Evolutionary conservation across 192 early-diverging fungal species (phyloP).

Genomic region (Coemansia umbellata): DNA sequence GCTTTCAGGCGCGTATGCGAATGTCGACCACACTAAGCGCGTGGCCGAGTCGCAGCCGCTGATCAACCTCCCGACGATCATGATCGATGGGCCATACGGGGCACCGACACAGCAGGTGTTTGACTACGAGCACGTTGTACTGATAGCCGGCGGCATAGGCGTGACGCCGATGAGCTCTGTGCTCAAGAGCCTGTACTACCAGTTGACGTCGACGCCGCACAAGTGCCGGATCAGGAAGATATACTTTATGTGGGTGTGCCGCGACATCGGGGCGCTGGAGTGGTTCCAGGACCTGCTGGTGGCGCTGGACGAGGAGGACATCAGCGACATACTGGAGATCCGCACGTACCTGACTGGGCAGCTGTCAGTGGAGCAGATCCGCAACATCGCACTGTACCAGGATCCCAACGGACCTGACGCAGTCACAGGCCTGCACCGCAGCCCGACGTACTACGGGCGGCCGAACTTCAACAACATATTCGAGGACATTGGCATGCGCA

Average conservation of each 20-base stretch:
- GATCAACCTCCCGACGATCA: constrained; percentile 55
- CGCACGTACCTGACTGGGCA: constrained; percentile 64
- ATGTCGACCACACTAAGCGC: constrained; percentile 1
- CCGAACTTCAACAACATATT: constrained; percentile 74
- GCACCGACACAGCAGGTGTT: constrained; percentile 76
- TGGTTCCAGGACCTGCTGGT: constrained; percentile 66
- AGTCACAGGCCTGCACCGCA: constrained; percentile 61
- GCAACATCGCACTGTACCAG: constrained; percentile 60
- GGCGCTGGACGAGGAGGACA: constrained; percentile 57
- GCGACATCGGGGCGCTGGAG: constrained; percentile 61
- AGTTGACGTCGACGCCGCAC: constrained; percentile 23
- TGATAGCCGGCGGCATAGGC: constrained; percentile 72
- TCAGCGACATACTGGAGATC: constrained; percentile 59
- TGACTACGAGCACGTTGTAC: constrained; percentile 61
- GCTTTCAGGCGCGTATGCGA: constrained; percentile 18
- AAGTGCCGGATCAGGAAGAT: constrained; percentile 39
- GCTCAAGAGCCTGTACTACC: constrained; percentile 63
- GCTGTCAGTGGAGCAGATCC: constrained; percentile 57
- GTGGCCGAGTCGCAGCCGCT: constrained; percentile 18
- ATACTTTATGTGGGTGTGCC: constrained; percentile 69
- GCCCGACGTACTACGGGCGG: constrained; percentile 71
- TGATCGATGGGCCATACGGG: constrained; percentile 78
- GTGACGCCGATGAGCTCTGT: constrained; percentile 73
- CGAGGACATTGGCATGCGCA: constrained; percentile 51
- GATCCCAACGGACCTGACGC: constrained; percentile 60